Base-by-base conservation (phyloP, 2,329 filamentous ascomycete species). In the Penicillium sp. region DNA sequence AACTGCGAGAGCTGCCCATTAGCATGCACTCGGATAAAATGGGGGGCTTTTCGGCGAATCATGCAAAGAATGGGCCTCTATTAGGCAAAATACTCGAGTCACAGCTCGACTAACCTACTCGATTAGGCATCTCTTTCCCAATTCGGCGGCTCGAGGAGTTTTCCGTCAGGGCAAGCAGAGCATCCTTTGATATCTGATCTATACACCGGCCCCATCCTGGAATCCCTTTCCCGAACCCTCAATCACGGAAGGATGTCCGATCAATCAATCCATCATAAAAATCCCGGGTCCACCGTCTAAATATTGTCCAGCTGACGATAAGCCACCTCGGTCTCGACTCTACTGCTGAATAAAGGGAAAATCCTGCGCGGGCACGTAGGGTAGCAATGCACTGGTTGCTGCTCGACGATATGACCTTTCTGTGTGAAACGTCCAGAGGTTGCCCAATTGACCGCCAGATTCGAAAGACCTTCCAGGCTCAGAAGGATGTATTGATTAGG, bases 361-460 rank as follows among this genome's bases (percentile, higher is more conserved):
- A 20, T 5, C 16, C 12, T 30, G n/a, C n/a, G 35, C n/a, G 14
- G 18, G 18, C 7, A 35, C 6, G 47, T 49, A 33, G 28, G 47
- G 47, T 35, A 49, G 47, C 47, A 49, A 21, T 49, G 47, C 28
- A 35, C 21, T 47, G 23, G 5, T 48, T 48, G 30, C 20, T 30
- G 24, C 14, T 24, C 47, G 2, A 14, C 6, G 26, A 14, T 14
- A 18, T n/a, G n/a, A 33, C 9, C 3, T 40, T n/a, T 40, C 14
- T 16, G 5, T 14, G 35, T 18, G 35, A 40, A 38, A n/a, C 12
- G 14, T 14, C 4, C 14, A 49, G 47, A 21, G 8, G 24, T 24
- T 23, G 47, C 28, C 47, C 21, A 33, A 35, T 35, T 49, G n/a
- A 49, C 47, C 47, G 47, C 47, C 16, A 49, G 33, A 49, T n/a